Conservation (phyloP, 192 early-diverging fungal species). For the Globomyces pollinis-pini region DNA sequence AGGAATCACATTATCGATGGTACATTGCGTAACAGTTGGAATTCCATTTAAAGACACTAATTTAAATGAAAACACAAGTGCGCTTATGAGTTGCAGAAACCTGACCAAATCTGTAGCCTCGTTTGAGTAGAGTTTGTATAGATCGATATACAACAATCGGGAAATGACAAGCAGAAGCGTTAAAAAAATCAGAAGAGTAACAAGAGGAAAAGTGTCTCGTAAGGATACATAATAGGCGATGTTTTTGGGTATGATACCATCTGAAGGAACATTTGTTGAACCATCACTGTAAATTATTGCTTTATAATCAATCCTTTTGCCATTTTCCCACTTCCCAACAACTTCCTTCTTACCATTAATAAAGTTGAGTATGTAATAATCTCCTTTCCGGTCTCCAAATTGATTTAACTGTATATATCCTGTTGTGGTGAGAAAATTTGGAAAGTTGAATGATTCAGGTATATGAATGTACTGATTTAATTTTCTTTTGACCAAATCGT, state of each 20-base stretch:
- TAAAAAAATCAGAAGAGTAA: too few species aligned
- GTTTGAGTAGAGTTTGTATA: too few species aligned
- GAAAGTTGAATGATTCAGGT: constrained; percentile 1
- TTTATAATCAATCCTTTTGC: too few species aligned
- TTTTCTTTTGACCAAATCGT: not conserved
- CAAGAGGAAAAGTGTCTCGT: too few species aligned
- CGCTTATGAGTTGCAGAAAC: too few species aligned
- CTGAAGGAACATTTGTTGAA: not conserved
- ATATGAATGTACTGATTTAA: not conserved
- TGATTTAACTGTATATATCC: not conserved
- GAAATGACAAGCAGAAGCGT: too few species aligned
- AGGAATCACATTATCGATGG: constrained; percentile 1
- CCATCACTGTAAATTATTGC: not conserved
- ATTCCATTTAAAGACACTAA: not conserved
- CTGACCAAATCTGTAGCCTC: too few species aligned
- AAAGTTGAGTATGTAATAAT: not conserved
- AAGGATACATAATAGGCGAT: constrained; percentile 1
- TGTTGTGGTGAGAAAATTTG: not conserved
- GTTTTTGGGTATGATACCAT: not conserved
- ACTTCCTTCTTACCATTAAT: not conserved
- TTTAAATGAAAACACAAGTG: too few species aligned
- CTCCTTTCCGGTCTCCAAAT: not conserved
- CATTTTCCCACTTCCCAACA: not conserved
- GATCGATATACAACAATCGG: too few species aligned
- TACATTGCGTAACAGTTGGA: not conserved